phyloP scores from a whole-genome alignment of 2,329 filamentous ascomycete genomes.

The Fusarium keratoplasticum region DNA sequence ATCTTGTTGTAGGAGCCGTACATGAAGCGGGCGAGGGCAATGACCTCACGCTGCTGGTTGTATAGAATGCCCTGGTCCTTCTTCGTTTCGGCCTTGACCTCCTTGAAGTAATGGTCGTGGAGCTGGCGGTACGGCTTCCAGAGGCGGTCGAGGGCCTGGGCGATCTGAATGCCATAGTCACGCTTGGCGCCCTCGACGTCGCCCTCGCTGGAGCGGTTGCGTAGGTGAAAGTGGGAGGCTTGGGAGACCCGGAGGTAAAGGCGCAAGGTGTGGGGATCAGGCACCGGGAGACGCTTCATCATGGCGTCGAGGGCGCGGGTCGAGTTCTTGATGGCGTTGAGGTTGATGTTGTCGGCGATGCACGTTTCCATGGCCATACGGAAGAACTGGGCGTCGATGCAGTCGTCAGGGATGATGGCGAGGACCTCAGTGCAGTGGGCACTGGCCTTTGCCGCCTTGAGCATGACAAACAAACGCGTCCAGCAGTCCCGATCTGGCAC shows the following conservation, averaged over 20 bases:
- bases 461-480: constrained; percentile 73
- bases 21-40: constrained; percentile 60
- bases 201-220: constrained; percentile 45
- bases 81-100: constrained; percentile 35
- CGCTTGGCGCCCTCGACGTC: constrained; percentile 51
- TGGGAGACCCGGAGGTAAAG: constrained; percentile 69
- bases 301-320: constrained; percentile 74
- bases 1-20: constrained; percentile 59
- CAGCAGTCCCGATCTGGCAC: constrained; percentile 79
- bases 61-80: constrained; percentile 45
- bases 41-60: constrained; percentile 55
- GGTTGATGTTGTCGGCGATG: constrained; percentile 80
- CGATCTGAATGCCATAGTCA: constrained; percentile 63
- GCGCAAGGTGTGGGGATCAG: constrained; percentile 64
- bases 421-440: constrained; percentile 70
- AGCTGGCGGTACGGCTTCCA: constrained; percentile 61
- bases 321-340: constrained; percentile 74
- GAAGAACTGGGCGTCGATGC: constrained; percentile 67
- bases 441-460: constrained; percentile 75
- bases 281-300: constrained; percentile 53
- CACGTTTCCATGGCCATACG: constrained; percentile 80
- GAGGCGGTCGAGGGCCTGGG: constrained; percentile 61
- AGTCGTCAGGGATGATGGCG: constrained; percentile 59
- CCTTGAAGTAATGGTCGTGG: constrained; percentile 52
- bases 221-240: constrained; percentile 57